These are phyloP conservation scores for Mycena galopus DNA, from an alignment of 768 basidiomycete species.

Conservation along the genomic window DNA sequence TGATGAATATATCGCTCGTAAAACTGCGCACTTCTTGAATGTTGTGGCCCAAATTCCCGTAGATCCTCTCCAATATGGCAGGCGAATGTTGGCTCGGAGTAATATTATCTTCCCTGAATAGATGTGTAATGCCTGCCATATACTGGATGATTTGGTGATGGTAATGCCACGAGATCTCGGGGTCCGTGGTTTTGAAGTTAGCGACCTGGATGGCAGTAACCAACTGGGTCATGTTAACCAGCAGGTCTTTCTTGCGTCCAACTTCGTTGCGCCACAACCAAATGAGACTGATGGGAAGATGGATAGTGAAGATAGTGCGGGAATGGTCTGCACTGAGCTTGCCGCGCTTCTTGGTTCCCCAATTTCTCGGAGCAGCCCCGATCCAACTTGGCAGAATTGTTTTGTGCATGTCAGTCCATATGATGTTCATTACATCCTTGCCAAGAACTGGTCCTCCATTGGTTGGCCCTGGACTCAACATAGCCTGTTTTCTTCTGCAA, in stretches of 20 bases:
- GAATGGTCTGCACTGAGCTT: slow-evolving; percentile 54
- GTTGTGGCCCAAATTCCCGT: slow-evolving; percentile 45
- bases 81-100: slow-evolving; percentile 48
- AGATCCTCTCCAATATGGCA: slow-evolving; percentile 47
- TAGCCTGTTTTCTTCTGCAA: too few relatives aligned
- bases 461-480: too few relatives aligned
- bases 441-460: too few relatives aligned
- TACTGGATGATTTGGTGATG: slow-evolving; percentile 37
- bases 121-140: slow-evolving; percentile 24
- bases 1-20: slow-evolving; percentile 36
- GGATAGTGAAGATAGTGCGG: slow-evolving; percentile 46
- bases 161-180: slow-evolving; percentile 20
- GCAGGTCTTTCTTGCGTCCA: slow-evolving; percentile 33
- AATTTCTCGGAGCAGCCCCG: slow-evolving; percentile 35
- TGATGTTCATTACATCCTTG: slow-evolving; percentile 27
- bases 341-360: slow-evolving; percentile 41
- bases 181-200: slow-evolving; percentile 32
- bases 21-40: slow-evolving; percentile 27
- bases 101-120: slow-evolving; percentile 43
- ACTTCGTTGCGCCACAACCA: slow-evolving; percentile 47
- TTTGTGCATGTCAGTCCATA: slow-evolving; percentile 37
- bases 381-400: slow-evolving; percentile 44
- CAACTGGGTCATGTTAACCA: slow-evolving; percentile 49
- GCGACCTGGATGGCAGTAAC: slow-evolving; percentile 42
- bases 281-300: slow-evolving; percentile 50